Conservation (phyloP, 306 rosid species). For the Elaeagnus macrophylla region DNA sequence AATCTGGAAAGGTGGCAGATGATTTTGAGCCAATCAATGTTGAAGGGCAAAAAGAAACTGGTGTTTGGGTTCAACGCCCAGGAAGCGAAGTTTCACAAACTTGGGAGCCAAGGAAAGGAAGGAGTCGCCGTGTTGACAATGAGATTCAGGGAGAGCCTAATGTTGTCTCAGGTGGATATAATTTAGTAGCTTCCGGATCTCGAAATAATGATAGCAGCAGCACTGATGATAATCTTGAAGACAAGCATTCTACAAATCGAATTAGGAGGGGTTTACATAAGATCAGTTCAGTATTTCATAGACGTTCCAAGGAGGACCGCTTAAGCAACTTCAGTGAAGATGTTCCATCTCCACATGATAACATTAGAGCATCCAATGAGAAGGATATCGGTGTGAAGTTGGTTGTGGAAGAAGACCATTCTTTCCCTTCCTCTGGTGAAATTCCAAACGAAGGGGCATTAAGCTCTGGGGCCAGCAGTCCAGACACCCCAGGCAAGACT, state of each 20-base stretch:
- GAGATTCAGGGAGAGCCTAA: constrained; percentile 49
- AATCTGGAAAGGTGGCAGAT: constrained; percentile 41
- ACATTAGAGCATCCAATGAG: constrained; percentile 35
- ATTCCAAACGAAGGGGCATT: constrained; percentile 33
- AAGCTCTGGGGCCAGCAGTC: constrained; percentile 30
- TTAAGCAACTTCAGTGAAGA: constrained; percentile 19
- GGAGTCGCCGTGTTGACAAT: constrained; percentile 46
- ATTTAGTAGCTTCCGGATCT: constrained; percentile 30
- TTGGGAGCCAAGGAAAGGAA: constrained; percentile 90
- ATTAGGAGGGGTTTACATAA: constrained; percentile 57
- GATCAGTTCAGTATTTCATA: constrained; percentile 52
- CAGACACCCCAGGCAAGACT: constrained; percentile 51
- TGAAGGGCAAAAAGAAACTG: constrained; percentile 76
- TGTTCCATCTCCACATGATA: constrained; percentile 34
- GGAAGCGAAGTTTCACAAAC: constrained; percentile 65
- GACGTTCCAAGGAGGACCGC: constrained; percentile 31
- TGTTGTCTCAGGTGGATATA: constrained; percentile 16
- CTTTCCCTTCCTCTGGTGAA: constrained; percentile 27
- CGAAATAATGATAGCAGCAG: constrained; percentile 40
- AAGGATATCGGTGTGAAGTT: constrained; percentile 42
- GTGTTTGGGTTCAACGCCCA: constrained; percentile 89
- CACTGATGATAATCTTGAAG: constrained; percentile 37
- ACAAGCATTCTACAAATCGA: constrained; percentile 29
- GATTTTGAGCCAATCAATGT: constrained; percentile 66
- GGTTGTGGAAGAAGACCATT: constrained; percentile 44